Evolutionary conservation across 192 early-diverging fungal genomes (phyloP).

Genomic region (Haplosporangium gracile): DNA sequence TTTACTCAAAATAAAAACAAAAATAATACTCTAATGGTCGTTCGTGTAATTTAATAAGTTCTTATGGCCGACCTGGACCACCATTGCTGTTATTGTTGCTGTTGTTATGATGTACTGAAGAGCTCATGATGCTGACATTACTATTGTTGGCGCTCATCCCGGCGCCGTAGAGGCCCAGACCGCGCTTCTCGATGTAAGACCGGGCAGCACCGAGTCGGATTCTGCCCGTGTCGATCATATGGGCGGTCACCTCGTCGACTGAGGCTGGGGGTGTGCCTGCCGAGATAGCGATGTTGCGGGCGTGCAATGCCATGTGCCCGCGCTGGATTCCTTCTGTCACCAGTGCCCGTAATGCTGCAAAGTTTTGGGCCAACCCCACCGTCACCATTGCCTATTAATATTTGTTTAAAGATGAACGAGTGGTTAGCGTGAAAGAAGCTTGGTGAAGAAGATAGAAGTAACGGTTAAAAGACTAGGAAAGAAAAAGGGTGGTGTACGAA

Average conservation of each 20-base stretch:
- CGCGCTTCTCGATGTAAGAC: conserved; percentile 69
- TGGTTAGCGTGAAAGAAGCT: not conserved
- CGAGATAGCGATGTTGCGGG: conserved; percentile 74
- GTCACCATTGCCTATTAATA: conserved; percentile 66
- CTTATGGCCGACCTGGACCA: not conserved
- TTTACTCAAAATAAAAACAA: not conserved
- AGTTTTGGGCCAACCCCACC: conserved; percentile 83
- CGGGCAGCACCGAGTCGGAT: conserved; percentile 72
- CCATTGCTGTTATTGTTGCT: not conserved
- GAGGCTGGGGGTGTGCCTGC: conserved; percentile 77
- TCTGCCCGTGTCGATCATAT: conserved; percentile 76
- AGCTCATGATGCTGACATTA: not conserved
- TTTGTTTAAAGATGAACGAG: no score
- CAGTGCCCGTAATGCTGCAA: conserved; percentile 81
- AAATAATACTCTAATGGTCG: not conserved
- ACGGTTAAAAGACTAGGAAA: not conserved
- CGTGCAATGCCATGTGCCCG: conserved; percentile 77
- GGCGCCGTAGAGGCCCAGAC: conserved; percentile 45
- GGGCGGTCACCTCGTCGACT: conserved; percentile 73
- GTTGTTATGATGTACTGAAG: not conserved
- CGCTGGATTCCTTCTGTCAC: conserved; percentile 82
- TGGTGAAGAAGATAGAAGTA: not conserved
- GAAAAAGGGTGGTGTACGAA: not conserved
- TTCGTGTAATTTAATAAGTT: not conserved
- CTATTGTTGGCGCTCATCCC: conserved; percentile 24